phyloP scores from a whole-genome alignment of 2,329 filamentous ascomycete genomes.

The Daldinia sp. region DNA sequence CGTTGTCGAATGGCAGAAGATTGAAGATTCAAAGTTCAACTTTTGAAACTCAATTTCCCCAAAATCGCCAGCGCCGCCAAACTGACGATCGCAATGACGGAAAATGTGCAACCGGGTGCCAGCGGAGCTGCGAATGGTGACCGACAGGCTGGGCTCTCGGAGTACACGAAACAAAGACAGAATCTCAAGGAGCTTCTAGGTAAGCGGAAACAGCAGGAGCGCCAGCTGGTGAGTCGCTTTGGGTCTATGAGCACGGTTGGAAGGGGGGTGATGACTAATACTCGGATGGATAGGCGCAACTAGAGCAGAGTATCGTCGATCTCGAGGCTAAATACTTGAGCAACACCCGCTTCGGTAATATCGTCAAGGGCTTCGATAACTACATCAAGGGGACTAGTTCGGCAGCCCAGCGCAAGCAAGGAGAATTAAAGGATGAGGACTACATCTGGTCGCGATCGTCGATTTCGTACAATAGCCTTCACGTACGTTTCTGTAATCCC shows the following conservation, averaged over 20 bases:
- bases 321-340: slow-evolving; percentile 91
- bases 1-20: not conserved
- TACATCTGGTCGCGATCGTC: slow-evolving; percentile 75
- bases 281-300: slow-evolving; percentile 53
- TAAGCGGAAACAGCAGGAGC: slow-evolving; percentile 41
- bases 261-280: slow-evolving; percentile 1
- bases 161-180: slow-evolving; percentile 61
- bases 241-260: not conserved
- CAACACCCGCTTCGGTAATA: slow-evolving; percentile 88
- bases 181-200: slow-evolving; percentile 58
- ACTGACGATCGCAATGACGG: slow-evolving; percentile 41
- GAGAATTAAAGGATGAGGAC: slow-evolving; percentile 72
- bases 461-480: slow-evolving; percentile 64
- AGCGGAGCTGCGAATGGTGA: slow-evolving; percentile 36
- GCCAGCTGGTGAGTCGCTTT: slow-evolving; percentile 39
- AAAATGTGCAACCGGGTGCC: slow-evolving; percentile 43
- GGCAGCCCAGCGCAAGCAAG: slow-evolving; percentile 69
- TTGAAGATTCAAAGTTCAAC: not conserved
- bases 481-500: slow-evolving; percentile 43
- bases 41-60: not conserved
- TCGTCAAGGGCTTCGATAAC: slow-evolving; percentile 96
- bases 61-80: not conserved
- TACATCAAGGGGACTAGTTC: slow-evolving; percentile 90
- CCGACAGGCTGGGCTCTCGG: slow-evolving; percentile 42
- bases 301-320: slow-evolving; percentile 84